Conservation (phyloP, 768 basidiomycete genomes). For the Phylloporus rhodoxanthus region DNA sequence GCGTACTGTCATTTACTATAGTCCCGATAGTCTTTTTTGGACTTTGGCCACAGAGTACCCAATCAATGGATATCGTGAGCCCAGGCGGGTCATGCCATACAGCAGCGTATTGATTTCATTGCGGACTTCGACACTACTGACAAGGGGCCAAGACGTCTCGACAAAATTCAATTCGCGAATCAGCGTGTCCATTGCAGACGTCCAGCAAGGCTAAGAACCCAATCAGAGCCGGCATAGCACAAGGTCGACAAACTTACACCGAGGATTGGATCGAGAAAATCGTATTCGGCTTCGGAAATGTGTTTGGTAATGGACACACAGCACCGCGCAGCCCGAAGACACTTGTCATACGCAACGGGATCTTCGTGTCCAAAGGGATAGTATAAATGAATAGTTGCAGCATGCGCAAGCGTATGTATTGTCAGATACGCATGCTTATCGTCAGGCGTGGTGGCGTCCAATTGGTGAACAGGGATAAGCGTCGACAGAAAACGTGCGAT, state of each 20-base stretch:
- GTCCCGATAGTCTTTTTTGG: conserved; percentile 29
- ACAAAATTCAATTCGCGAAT: conserved; percentile 60
- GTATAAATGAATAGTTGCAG: conserved; percentile 61
- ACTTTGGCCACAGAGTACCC: conserved; percentile 27
- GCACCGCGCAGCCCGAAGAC: conserved; percentile 55
- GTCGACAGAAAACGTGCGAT: conserved; percentile 60
- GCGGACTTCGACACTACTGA: conserved; percentile 52
- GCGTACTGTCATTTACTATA: conserved; percentile 14
- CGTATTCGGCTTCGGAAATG: conserved; percentile 57
- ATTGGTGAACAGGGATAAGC: conserved; percentile 58
- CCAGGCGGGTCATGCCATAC: conserved; percentile 59
- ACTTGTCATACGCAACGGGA: conserved; percentile 58
- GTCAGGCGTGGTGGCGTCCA: conserved; percentile 48
- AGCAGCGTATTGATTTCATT: conserved; percentile 56
- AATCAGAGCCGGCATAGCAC: conserved; percentile 4
- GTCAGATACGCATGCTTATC: conserved; percentile 56
- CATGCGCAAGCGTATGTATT: conserved; percentile 61
- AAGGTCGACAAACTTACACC: conserved; percentile 45
- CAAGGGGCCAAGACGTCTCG: conserved; percentile 58
- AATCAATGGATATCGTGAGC: conserved; percentile 56
- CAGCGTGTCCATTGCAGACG: conserved; percentile 58
- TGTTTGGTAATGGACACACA: conserved; percentile 57
- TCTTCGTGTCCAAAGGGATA: conserved; percentile 57
- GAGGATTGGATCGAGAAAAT: conserved; percentile 72
- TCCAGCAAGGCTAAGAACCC: conserved; percentile 59